Evolutionary conservation across 352 stramenopile species (phyloP).

Genomic region (Globisporangium radiosum): DNA sequence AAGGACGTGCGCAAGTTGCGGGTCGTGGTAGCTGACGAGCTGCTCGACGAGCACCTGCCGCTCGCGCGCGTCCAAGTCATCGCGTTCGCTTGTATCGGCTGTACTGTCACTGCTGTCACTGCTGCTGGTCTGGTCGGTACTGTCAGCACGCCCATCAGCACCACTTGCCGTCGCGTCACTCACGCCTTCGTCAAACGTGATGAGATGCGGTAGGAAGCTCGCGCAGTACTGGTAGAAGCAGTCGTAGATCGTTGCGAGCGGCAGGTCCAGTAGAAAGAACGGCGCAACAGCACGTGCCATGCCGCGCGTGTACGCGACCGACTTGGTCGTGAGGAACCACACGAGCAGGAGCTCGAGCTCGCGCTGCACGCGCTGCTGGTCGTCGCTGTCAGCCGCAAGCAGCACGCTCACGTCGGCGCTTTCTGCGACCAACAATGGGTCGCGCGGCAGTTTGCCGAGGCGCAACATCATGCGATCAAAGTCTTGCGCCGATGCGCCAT

Average conservation of each 20-base stretch:
- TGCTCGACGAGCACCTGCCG: conserved; percentile 66
- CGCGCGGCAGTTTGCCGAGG: conserved; percentile 54
- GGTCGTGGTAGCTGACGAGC: conserved; percentile 70
- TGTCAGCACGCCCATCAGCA: neutral
- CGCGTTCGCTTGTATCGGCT: conserved; percentile 14
- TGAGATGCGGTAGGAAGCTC: conserved; percentile 63
- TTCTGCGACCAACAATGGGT: conserved; percentile 54
- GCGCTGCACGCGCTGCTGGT: conserved; percentile 35
- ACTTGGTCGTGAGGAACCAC: conserved; percentile 81
- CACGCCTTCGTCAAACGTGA: conserved; percentile 26
- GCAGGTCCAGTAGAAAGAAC: conserved; percentile 68
- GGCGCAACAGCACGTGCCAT: conserved; percentile 72
- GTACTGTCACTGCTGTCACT: conserved; percentile 16
- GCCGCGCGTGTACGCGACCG: conserved; percentile 56
- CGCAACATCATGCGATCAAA: conserved; percentile 67
- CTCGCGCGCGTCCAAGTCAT: conserved; percentile 25
- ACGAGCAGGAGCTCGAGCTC: conserved; percentile 71
- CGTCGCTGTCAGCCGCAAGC: conserved; percentile 8
- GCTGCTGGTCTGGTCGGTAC: neutral
- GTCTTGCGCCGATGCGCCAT: conserved; percentile 57
- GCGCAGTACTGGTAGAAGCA: conserved; percentile 85
- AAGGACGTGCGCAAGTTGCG: conserved; percentile 54
- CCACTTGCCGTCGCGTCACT: neutral
- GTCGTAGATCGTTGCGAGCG: conserved; percentile 75
- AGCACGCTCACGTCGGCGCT: conserved; percentile 38